These are phyloP conservation scores for Penicillium nucicola DNA, from an alignment of 495 filamentous ascomycete species.

Conservation along the genomic window DNA sequence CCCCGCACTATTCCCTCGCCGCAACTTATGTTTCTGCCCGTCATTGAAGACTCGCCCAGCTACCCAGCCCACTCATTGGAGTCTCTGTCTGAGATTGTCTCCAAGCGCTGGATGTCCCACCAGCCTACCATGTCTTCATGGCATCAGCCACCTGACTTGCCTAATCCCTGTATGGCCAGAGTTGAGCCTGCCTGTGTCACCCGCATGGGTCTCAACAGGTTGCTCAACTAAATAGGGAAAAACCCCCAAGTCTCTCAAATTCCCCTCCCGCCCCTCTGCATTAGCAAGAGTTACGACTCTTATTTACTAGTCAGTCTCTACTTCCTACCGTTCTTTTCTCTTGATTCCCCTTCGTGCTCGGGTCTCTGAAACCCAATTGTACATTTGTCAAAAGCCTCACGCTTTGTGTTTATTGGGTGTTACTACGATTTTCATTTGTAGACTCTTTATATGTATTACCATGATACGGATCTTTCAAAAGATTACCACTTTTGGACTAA, in stretches of 20 bases:
- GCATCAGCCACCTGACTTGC: slow-evolving; percentile 23
- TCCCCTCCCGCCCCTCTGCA: neutral
- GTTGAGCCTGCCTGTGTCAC: slow-evolving; percentile 34
- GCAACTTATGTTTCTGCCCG: slow-evolving; percentile 37
- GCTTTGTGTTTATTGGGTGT: slow-evolving; percentile 24
- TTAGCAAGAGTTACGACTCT: slow-evolving; percentile 13
- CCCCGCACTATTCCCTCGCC: slow-evolving; percentile 45
- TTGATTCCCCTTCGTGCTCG: slow-evolving; percentile 19
- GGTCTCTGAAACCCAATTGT: slow-evolving; percentile 20
- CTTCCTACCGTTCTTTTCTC: slow-evolving; percentile 19
- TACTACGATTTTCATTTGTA: slow-evolving; percentile 27
- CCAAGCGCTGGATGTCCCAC: slow-evolving; percentile 33
- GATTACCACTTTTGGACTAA: slow-evolving; percentile 9
- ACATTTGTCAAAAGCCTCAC: slow-evolving; percentile 28
- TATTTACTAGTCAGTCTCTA: slow-evolving; percentile 6
- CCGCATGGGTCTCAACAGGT: slow-evolving; percentile 42
- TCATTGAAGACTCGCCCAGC: slow-evolving; percentile 29
- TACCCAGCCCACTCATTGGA: slow-evolving; percentile 24
- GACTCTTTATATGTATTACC: slow-evolving; percentile 39
- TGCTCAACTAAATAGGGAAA: slow-evolving; percentile 38
- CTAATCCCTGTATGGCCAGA: slow-evolving; percentile 22
- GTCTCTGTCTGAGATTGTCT: slow-evolving; percentile 27
- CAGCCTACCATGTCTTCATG: slow-evolving; percentile 29
- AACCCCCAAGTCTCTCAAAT: neutral
- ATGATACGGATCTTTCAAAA: slow-evolving; percentile 24